These are phyloP conservation scores for Wallacemonas sp. DNA, from an alignment of 208 protist genomes.

Conservation along the genomic window DNA sequence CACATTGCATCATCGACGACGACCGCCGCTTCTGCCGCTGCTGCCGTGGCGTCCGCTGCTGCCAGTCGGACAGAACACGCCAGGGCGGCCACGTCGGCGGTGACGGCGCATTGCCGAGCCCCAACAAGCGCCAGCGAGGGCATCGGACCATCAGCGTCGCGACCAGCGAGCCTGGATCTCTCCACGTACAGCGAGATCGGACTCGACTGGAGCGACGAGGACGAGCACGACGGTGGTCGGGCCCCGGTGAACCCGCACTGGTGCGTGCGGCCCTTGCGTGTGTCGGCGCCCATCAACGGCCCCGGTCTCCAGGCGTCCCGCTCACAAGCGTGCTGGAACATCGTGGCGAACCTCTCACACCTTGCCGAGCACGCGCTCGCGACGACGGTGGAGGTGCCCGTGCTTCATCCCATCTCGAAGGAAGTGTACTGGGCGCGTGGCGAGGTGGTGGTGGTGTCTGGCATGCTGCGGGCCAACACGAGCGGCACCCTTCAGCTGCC, in stretches of 20 bases:
- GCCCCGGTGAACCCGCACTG: conserved; percentile 32
- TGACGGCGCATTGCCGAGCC: neutral
- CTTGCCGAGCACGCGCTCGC: conserved; percentile 40
- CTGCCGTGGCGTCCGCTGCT: no score
- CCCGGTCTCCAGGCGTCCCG: conserved; percentile 25
- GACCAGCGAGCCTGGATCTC: neutral
- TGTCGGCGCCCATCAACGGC: conserved; percentile 26
- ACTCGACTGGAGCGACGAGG: neutral
- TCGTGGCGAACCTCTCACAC: conserved; percentile 33
- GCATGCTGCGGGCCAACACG: conserved; percentile 44
- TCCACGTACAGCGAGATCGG: conserved; percentile 3
- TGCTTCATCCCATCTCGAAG: conserved; percentile 18
- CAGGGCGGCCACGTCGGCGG: neutral
- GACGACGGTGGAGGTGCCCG: conserved; percentile 39
- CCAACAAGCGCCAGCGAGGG: neutral
- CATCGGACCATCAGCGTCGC: conserved; percentile 3
- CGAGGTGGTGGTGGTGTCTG: conserved; percentile 29
- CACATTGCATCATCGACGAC: neutral
- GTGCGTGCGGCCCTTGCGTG: conserved; percentile 57
- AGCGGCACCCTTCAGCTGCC: conserved; percentile 38
- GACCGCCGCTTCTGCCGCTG: neutral
- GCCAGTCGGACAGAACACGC: neutral
- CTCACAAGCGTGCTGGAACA: conserved; percentile 46
- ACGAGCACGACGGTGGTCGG: neutral
- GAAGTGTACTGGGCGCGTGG: neutral